These are phyloP conservation scores for Gentiana macrophylla DNA, from an alignment of 257 asterid species.

Conservation along the genomic window DNA sequence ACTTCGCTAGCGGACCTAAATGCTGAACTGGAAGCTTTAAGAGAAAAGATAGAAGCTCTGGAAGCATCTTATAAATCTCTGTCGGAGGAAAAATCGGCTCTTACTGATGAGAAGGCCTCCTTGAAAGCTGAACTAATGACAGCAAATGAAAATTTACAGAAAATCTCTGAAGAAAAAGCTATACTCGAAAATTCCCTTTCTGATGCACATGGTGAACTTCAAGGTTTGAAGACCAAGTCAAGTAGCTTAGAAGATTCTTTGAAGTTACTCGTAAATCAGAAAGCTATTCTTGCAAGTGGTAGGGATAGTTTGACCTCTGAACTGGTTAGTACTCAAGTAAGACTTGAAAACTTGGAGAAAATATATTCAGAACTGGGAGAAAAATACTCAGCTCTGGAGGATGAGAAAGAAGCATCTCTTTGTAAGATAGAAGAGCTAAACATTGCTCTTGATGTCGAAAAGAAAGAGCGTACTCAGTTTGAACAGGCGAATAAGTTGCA, in stretches of 20 bases:
- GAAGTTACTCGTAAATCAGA: constrained; percentile 62
- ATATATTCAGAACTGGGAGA: constrained; percentile 48
- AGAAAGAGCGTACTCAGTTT: constrained; percentile 37
- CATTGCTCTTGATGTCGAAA: constrained; percentile 53
- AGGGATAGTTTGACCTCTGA: constrained; percentile 48
- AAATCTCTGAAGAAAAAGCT: constrained; percentile 51
- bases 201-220: constrained; percentile 54
- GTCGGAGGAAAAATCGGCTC: constrained; percentile 50
- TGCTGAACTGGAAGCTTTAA: constrained; percentile 70
- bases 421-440: constrained; percentile 47
- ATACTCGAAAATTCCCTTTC: constrained; percentile 58
- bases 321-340: constrained; percentile 37
- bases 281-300: constrained; percentile 46
- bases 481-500: constrained; percentile 30
- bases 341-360: constrained; percentile 48
- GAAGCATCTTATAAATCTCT: constrained; percentile 63
- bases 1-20: constrained; percentile 66
- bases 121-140: constrained; percentile 42
- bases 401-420: constrained; percentile 51
- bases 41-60: constrained; percentile 52
- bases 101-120: constrained; percentile 51
- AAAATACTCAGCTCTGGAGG: constrained; percentile 49
- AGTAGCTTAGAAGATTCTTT: constrained; percentile 62
- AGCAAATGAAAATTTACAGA: constrained; percentile 52
- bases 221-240: constrained; percentile 49